These are phyloP conservation scores for Dipodascus geniculatus DNA, from an alignment of 805 yeast genomes.

Conservation along the genomic window DNA sequence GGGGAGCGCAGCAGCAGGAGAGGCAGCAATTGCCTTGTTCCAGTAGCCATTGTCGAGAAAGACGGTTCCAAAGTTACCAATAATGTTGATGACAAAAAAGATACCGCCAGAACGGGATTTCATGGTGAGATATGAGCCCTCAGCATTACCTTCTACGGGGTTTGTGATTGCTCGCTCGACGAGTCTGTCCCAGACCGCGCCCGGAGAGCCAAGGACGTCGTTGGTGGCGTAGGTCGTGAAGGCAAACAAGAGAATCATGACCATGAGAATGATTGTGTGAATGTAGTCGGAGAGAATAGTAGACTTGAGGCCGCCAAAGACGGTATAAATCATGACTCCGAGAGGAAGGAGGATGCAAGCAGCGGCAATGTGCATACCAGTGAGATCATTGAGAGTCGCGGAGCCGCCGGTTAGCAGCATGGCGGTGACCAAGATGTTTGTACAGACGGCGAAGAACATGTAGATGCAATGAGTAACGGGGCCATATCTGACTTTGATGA, in stretches of 20 bases:
- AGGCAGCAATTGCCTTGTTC: conserved; percentile 79
- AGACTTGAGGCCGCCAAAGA: conserved; percentile 75
- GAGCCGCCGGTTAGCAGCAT: conserved; percentile 89
- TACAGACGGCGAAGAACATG: conserved; percentile 72
- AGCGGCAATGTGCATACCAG: conserved; percentile 77
- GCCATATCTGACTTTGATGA: conserved; percentile 73
- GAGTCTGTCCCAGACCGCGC: conserved; percentile 62
- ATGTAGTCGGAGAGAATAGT: conserved; percentile 70
- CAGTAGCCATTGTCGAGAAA: conserved; percentile 81
- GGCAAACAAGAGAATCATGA: conserved; percentile 69
- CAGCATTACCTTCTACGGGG: conserved; percentile 71
- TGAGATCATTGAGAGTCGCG: conserved; percentile 65
- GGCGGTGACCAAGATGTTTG: conserved; percentile 83
- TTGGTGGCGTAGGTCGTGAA: conserved; percentile 69
- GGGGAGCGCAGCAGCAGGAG: conserved; percentile 74
- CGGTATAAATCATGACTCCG: conserved; percentile 62
- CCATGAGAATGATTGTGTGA: conserved; percentile 71
- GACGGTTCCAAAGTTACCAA: conserved; percentile 85
- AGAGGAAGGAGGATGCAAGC: conserved; percentile 74
- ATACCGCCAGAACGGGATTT: conserved; percentile 77
- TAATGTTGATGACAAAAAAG: conserved; percentile 76
- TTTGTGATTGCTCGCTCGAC: conserved; percentile 39
- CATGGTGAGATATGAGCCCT: conserved; percentile 84
- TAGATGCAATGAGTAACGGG: conserved; percentile 46
- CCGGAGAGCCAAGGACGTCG: conserved; percentile 68